Evolutionary conservation across 805 yeast species (phyloP), one percentile per base, ranked within the genome.

Genomic region (Barnettozyma californica): DNA sequence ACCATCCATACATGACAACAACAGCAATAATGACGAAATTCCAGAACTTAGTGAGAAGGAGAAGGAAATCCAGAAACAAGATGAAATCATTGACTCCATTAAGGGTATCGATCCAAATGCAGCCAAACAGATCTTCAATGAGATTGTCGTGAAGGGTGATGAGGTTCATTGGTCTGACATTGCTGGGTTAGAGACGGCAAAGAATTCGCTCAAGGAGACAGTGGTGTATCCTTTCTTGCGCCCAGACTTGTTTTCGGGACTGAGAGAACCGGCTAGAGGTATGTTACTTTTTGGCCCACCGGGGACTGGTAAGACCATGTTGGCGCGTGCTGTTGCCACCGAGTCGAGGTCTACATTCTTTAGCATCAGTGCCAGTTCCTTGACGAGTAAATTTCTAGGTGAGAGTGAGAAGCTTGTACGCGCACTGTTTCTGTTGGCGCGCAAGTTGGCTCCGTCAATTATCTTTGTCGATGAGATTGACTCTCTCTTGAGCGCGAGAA

Each of bases 271-370:
- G 0, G 94, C 96, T 0, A 71, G 97, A 58, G 99, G 99, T 3
- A 91, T 92, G 97, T 72, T 92, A 25, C 68, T 92, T 41, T 92
- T 92, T 68, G 99, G 99, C 0, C 99, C 99, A 0, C 98, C 99
- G 0, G 99, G 99, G 8, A 92, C 99, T 0, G 99, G 99, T 51
- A 92, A 92, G 60, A 92, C 99, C 0, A 92, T 94, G 99, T 75
- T 92, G 54, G 98, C 98, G 0, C 75, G 96, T 55, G 97, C 99
- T 0, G 98, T 94, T 6, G 98, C 98, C 1, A 90, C 97, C 0
- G 98, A 94, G 67, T 87, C 96, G 3, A 84, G 87, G 52, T 88
- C 97, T 0, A 92, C 98, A 0, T 92, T 92, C 64, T 92, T 92
- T 64, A 82, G 95, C 35, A 91, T 92, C 33, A 83, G 92, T 56